Evolutionary conservation across 139 green algal genomes (phyloP).

Genomic region (Limnomonas spitsbergensis): DNA sequence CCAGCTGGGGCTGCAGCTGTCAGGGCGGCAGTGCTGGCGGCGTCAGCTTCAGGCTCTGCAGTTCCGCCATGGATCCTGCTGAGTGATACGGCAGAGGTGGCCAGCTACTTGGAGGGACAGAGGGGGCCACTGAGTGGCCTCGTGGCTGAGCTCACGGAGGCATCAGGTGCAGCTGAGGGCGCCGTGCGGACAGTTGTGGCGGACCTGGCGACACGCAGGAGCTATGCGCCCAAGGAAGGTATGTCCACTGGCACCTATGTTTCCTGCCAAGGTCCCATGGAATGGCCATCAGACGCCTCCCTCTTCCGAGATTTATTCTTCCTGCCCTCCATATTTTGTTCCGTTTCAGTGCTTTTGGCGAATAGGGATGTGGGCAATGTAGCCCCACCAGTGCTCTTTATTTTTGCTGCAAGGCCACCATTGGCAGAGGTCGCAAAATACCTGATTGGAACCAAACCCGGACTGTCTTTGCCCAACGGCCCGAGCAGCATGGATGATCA

Average conservation of each 20-base stretch:
- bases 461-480: too few species aligned
- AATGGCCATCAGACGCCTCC: too few species aligned
- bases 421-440: too few species aligned
- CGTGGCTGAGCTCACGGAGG: background rate
- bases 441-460: too few species aligned
- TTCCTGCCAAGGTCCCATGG: too few species aligned
- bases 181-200: background rate
- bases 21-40: too few species aligned
- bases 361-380: background rate
- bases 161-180: background rate
- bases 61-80: too few species aligned
- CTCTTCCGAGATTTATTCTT: background rate
- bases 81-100: background rate
- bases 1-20: too few species aligned
- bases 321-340: background rate
- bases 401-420: too few species aligned
- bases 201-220: background rate
- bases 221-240: background rate
- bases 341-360: background rate
- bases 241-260: too few species aligned
- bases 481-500: too few species aligned
- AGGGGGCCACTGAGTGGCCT: background rate
- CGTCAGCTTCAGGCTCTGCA: too few species aligned
- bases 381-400: background rate
- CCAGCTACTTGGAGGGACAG: background rate